Evolutionary conservation across 1,284 basidiomycete species (phyloP).

Genomic region (Sparassis latifolia): DNA sequence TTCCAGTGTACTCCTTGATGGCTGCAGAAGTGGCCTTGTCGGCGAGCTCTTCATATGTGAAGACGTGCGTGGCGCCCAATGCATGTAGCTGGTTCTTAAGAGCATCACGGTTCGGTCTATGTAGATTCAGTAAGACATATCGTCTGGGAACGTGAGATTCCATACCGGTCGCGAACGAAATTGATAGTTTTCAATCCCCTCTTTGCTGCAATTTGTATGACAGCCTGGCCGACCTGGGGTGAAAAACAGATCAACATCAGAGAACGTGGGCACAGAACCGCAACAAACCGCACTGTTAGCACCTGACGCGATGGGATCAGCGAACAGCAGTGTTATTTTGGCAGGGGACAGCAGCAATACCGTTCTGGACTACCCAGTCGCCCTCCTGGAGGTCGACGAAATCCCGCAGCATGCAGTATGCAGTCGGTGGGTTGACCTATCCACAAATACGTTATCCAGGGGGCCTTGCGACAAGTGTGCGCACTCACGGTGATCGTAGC

Average conservation of each 20-base stretch:
- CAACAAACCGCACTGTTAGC: constrained; percentile 73
- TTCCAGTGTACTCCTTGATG: constrained; percentile 54
- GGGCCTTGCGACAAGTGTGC: background rate
- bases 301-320: constrained; percentile 10
- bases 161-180: constrained; percentile 64
- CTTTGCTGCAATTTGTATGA: constrained; percentile 74
- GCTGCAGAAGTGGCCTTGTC: constrained; percentile 46
- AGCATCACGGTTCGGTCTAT: constrained; percentile 45
- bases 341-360: constrained; percentile 19
- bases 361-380: constrained; percentile 80
- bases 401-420: constrained; percentile 72
- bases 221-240: constrained; percentile 65
- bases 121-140: background rate
- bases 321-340: background rate
- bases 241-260: background rate
- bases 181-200: constrained; percentile 70
- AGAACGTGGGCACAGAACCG: background rate
- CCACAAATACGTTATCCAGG: background rate
- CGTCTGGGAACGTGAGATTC: background rate
- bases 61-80: constrained; percentile 68
- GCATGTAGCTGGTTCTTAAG: constrained; percentile 45
- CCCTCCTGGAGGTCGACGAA: constrained; percentile 57
- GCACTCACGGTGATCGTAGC: constrained; percentile 65
- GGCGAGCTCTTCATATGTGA: constrained; percentile 66
- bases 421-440: constrained; percentile 82